phyloP scores from a whole-genome alignment of 2,329 filamentous ascomycete species.

The Myriosclerotinia duriaeana region DNA sequence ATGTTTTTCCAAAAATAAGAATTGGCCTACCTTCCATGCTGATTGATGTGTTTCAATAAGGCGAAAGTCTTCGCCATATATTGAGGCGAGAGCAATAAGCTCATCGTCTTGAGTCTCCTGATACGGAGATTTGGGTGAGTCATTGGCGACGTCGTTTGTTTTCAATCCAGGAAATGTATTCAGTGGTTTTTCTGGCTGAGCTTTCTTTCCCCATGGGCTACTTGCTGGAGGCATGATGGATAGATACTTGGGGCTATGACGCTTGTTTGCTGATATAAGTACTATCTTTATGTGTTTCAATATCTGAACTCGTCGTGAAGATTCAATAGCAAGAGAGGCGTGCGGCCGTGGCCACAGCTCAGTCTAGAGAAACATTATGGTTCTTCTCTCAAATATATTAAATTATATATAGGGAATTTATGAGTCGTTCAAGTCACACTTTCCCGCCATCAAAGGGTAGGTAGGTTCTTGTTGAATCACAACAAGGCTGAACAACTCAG shows the following conservation, averaged over 20 bases:
- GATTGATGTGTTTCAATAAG: constrained; percentile 66
- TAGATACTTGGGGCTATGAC: constrained; percentile 27
- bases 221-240: constrained; percentile 40
- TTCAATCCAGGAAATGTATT: constrained; percentile 35
- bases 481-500: constrained; percentile 9
- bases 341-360: constrained; percentile 38
- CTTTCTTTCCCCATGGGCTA: constrained; percentile 41
- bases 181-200: constrained; percentile 42
- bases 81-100: constrained; percentile 78
- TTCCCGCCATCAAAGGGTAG: background rate
- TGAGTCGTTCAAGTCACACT: constrained; percentile 4
- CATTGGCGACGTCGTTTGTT: constrained; percentile 35
- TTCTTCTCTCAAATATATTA: background rate
- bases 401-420: constrained; percentile 3
- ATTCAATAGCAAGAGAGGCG: constrained; percentile 25
- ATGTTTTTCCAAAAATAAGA: background rate
- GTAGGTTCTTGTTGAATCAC: too few species aligned
- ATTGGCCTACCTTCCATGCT: constrained; percentile 77
- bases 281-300: constrained; percentile 18
- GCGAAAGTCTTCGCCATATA: constrained; percentile 86
- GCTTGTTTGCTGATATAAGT: constrained; percentile 17
- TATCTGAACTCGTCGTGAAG: constrained; percentile 23
- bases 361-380: constrained; percentile 4
- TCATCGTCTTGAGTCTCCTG: constrained; percentile 85
- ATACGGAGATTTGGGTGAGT: constrained; percentile 60